Conservation (phyloP, 345 rosid genomes). For the Triadica sebifera region DNA sequence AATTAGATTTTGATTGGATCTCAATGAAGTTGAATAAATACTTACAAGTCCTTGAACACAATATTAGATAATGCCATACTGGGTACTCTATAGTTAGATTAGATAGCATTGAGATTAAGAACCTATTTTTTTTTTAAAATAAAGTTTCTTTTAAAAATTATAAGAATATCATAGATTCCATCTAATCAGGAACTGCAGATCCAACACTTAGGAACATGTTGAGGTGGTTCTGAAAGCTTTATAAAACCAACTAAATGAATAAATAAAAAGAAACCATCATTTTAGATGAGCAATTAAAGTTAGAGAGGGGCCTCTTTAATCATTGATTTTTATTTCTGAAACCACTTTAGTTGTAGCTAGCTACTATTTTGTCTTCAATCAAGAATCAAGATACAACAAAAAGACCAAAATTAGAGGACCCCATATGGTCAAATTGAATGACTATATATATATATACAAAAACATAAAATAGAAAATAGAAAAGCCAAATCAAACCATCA, state of each 20-base stretch:
- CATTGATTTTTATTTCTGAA: slow-evolving; percentile 14
- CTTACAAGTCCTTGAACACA: background rate
- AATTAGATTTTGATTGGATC: no score
- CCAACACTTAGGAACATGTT: background rate
- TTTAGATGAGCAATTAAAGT: background rate
- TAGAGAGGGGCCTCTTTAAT: slow-evolving; percentile 6
- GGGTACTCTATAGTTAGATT: background rate
- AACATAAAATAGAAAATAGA: background rate
- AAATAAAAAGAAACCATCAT: background rate
- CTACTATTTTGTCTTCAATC: slow-evolving; percentile 22
- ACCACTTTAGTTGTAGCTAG: slow-evolving; percentile 1
- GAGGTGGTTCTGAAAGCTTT: slow-evolving; percentile 9
- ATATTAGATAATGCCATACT: background rate
- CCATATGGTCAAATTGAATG: background rate
- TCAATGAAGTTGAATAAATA: no score
- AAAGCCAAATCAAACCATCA: slow-evolving; percentile 13
- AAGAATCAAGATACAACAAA: slow-evolving; percentile 18
- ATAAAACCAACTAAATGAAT: background rate
- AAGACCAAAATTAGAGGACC: slow-evolving; percentile 15
- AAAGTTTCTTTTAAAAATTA: background rate
- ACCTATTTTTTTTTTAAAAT: background rate
- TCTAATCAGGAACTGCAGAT: slow-evolving; percentile 9
- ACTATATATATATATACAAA: background rate
- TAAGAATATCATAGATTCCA: background rate
- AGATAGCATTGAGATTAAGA: background rate